Base-by-base conservation (phyloP, 441 rosid genomes). In the Erysimum cheiri region DNA sequence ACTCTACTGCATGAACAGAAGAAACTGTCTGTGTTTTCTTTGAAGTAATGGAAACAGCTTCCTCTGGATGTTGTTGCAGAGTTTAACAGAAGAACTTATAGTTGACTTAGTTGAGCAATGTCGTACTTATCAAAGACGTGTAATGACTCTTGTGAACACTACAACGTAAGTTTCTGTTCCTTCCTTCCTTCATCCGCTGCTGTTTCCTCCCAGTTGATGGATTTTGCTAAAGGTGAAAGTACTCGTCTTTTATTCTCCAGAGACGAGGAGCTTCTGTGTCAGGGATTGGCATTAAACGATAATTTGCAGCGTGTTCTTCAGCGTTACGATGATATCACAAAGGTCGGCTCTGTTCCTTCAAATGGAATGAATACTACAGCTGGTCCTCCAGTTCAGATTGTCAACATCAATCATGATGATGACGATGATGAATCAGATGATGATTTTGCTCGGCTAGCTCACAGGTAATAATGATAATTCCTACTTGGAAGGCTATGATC, bases 101-200 rank as follows among this genome's bases (percentile, higher is more conserved):
- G 87, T 90, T 65, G 98, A 94, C 71, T 94, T 94, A 69, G 98
- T 88, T 32, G 98, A 85, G 50, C 99, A 94, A 77, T 92, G 99
- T 69, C 90, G 88, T 62, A 84, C 90, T 60, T 94, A 92, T 82
- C 97, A 88, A 72, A 83, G 84, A 29, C 93, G 96, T 44, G 96
- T 87, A 72, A 73, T 81, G 91, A 84, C 81, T 78, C 90, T 94
- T 69, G 98, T 90, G 76, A 85, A 89, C 73, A 79, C 71, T 69
- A 82, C 97, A 4, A 14, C 52, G 98, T 94, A 84, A 81, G 96
- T 46, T n/a, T 53, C 28, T 77, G 43, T 43, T 54, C 41, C 14
- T 29, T 33, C 1, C 40, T 55, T 35, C 28, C 39, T 54, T 44
- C 49, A 22, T 15, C 36, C 17, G 26, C 37, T 49, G 48, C 56